Evolutionary conservation across 2,329 filamentous ascomycete species (phyloP), one percentile per base, ranked within the genome.

Genomic region (Fonsecaea pedrosoi): DNA sequence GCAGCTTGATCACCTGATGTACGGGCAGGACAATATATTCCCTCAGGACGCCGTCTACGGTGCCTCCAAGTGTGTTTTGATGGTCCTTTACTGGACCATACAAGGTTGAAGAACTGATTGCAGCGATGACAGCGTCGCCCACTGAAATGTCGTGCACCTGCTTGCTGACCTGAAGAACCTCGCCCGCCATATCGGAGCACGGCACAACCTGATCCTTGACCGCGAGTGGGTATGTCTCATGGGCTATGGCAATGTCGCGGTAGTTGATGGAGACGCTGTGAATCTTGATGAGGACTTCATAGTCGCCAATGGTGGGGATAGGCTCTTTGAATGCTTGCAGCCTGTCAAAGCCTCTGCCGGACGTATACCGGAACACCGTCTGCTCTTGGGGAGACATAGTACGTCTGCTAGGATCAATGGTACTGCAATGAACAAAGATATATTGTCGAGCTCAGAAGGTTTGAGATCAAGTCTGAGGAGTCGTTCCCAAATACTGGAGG

Each of bases 281-380:
- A 1, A 85, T 81, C 77, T 89, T 90, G 73, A 94, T 87, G 40
- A 94, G 83, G 3, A 86, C 73, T 65, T 89, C 86, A 1, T 82
- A 81, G 1, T 82, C 77, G 18, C 81, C 80, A 0, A 84, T 82
- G 1, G 73, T 69, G 0, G 84, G 85, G 66, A 86, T 77, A 1
- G 82, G 76, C 5, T 75, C 81, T 45, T 18, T 75, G 72, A 6
- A 80, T 68, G 3, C 65, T 38, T 71, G 80, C 77, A 3, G 71
- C 70, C 56, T 30, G n/a, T 66, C 66, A 83, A 79, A 1, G 75
- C 75, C 30, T 81, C 73, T 60, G 77, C 74, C 32, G 88, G 79
- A 69, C 84, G 84, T 58, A 86, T 64, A 53, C 5, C 66, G 66
- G 40, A 59, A 69, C 9, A 68, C 66, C 45, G 58, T 65, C 34